Conservation (phyloP, 306 rosid species). For the Psophocarpus tetragonolobus region DNA sequence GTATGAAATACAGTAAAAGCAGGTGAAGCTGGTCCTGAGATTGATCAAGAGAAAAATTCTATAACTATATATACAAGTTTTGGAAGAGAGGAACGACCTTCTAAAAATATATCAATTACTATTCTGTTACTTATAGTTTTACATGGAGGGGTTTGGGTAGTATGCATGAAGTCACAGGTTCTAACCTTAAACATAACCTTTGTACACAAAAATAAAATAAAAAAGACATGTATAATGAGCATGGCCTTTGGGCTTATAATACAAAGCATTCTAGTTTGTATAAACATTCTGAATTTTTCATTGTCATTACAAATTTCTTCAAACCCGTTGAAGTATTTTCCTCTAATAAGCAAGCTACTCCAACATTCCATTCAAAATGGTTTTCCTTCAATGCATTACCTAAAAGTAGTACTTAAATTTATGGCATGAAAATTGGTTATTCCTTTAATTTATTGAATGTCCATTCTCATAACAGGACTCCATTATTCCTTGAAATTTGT, state of each 20-base stretch:
- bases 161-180: background rate
- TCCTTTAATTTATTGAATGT: background rate
- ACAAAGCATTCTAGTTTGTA: background rate
- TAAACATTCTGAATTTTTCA: background rate
- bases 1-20: conserved; percentile 7
- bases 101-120: background rate
- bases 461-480: background rate
- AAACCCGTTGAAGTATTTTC: background rate
- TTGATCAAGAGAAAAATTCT: background rate
- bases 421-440: background rate
- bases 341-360: background rate
- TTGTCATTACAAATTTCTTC: background rate
- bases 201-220: background rate
- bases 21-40: background rate
- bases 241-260: background rate
- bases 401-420: background rate
- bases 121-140: background rate
- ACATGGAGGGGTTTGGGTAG: background rate
- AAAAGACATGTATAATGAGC: background rate
- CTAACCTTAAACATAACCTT: background rate
- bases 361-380: background rate
- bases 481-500: background rate
- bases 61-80: background rate
- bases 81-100: background rate
- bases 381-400: background rate